Evolutionary conservation across 305 asterid species (phyloP).

Genomic region (Galium porrigens): DNA sequence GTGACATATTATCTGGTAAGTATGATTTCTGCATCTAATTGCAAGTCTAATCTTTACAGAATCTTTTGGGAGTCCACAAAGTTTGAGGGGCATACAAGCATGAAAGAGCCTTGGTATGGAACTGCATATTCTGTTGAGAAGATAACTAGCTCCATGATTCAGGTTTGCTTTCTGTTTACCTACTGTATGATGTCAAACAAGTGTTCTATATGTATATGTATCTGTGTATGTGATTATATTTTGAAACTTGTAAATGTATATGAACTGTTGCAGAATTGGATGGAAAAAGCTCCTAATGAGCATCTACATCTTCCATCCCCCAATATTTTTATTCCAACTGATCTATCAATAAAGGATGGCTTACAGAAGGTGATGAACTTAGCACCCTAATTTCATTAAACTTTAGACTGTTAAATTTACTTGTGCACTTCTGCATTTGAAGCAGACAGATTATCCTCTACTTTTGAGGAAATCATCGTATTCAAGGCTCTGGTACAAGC

Average conservation of each 20-base stretch:
- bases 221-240: not conserved
- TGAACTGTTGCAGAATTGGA: conserved; percentile 47
- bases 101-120: conserved; percentile 90
- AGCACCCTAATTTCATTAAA: conserved; percentile 12
- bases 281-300: conserved; percentile 49
- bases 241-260: not conserved
- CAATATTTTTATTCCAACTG: conserved; percentile 79
- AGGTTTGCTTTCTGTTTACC: conserved; percentile 33
- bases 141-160: conserved; percentile 44
- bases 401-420: conserved; percentile 19
- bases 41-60: conserved; percentile 29
- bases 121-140: conserved; percentile 61
- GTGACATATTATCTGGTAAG: conserved; percentile 1
- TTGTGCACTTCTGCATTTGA: conserved; percentile 20
- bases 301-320: conserved; percentile 58
- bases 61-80: conserved; percentile 87
- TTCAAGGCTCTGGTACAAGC: conserved; percentile 95
- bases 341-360: conserved; percentile 56
- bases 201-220: not conserved
- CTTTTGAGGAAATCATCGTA: conserved; percentile 55
- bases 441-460: conserved; percentile 55
- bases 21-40: conserved; percentile 13
- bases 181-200: conserved; percentile 15
- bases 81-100: conserved; percentile 56
- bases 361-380: conserved; percentile 36